Evolutionary conservation across 306 rosid species (phyloP).

Genomic region (Inga leiocalycina): DNA sequence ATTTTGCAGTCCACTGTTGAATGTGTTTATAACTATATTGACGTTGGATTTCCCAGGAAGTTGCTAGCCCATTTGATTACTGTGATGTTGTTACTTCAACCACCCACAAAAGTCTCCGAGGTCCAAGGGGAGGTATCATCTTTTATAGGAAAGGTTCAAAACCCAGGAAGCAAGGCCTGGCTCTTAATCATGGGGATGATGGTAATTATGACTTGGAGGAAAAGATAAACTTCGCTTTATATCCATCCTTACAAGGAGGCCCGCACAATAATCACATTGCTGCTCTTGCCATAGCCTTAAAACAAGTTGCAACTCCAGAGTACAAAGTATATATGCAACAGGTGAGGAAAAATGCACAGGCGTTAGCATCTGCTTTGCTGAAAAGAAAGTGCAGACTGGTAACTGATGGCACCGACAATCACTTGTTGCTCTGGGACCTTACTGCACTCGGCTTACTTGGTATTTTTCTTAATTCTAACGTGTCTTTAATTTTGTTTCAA

Average conservation of each 20-base stretch:
- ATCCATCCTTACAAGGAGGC: conserved; percentile 73
- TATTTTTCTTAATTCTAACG: conserved; percentile 21
- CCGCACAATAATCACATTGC: conserved; percentile 79
- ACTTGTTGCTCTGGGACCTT: conserved; percentile 74
- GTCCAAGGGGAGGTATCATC: conserved; percentile 55
- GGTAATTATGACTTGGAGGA: conserved; percentile 19
- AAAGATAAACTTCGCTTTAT: conserved; percentile 19
- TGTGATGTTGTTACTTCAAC: conserved; percentile 25
- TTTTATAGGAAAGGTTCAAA: conserved; percentile 63
- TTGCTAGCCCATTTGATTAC: conserved; percentile 16
- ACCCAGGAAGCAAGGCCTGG: conserved; percentile 50
- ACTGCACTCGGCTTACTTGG: conserved; percentile 66
- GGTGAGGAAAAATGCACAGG: conserved; percentile 71
- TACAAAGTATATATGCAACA: conserved; percentile 64
- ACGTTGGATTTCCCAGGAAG: conserved; percentile 4
- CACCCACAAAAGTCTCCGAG: conserved; percentile 23
- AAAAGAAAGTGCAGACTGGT: conserved; percentile 75
- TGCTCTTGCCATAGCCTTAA: conserved; percentile 73
- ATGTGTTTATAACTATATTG: background rate
- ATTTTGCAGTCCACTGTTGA: background rate
- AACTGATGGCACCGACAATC: conserved; percentile 74
- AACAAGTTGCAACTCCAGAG: conserved; percentile 65
- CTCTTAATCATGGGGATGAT: conserved; percentile 19
- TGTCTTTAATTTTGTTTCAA: background rate
- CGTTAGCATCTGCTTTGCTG: conserved; percentile 64